Base-by-base conservation (phyloP, 257 asterid species). In the Penstemon barbatus region DNA sequence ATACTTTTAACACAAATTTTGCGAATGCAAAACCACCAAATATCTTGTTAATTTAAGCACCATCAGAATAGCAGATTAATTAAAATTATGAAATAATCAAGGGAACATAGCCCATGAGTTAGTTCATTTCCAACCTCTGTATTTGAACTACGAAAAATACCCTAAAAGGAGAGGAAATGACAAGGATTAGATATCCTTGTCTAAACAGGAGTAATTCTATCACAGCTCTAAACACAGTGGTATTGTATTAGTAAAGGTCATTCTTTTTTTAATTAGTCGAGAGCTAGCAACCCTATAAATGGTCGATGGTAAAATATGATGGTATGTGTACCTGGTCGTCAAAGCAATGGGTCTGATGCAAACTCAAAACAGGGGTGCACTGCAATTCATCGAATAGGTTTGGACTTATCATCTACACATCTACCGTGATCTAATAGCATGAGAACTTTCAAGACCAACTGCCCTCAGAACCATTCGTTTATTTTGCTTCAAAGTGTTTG, bases 71-170 rank as follows among this genome's bases (percentile, higher is more conserved):
- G 48, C 37, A 5, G 19, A 55, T 40, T 36, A 15, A 49, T 43
- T 7, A 38, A 45, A 56, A 38, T 68, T 42, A 25, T 44, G n/a
- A 25, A 61, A 52, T 42, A 10, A 18, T 42, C n/a, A 1, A 13
- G 65, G 7, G 4, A 53, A 55, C 10, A 39, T 7, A 18, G 42
- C 48, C 49, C 48, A 15, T n/a, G 39, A 10, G 36, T 40, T 52
- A 4, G 39, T 38, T 19, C 50, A 57, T 69, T 57, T 58, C 37
- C 38, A 69, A 36, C 59, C 48, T 56, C 65, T 46, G 6, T n/a
- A 19, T 11, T 51, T 8, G 3, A 57, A 15, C 4, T 36, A 68
- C 44, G 19, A 18, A 44, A 12, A 33, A 57, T 45, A 56, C 18
- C 50, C 57, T 36, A 43, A 33, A 45, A 46, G 68, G 45, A 45